Conservation (phyloP, 2,329 filamentous ascomycete species). For the Delphinella strobiligena region DNA sequence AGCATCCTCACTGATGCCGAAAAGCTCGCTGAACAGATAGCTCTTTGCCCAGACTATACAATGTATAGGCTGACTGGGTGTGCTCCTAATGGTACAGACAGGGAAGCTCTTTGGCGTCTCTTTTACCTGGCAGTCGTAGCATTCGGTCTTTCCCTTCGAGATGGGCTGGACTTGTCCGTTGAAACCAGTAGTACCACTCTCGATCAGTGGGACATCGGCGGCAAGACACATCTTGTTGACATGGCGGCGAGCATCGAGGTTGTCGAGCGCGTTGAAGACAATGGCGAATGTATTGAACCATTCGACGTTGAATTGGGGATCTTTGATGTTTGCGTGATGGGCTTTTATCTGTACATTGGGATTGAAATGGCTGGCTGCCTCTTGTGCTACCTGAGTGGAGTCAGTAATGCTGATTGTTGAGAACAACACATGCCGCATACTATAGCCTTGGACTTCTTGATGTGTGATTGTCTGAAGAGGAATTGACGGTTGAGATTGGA, state of each 20-base stretch:
- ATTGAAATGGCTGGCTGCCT: slow-evolving; percentile 83
- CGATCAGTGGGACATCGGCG: slow-evolving; percentile 78
- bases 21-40: slow-evolving; percentile 89
- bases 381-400: slow-evolving; percentile 63
- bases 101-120: slow-evolving; percentile 86
- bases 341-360: slow-evolving; percentile 76
- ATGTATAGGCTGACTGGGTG: slow-evolving; percentile 90
- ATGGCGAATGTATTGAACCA: slow-evolving; percentile 79
- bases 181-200: slow-evolving; percentile 95
- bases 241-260: slow-evolving; percentile 83
- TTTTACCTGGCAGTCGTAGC: slow-evolving; percentile 90
- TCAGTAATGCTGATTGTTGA: no score
- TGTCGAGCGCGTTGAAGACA: slow-evolving; percentile 95
- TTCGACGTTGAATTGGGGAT: slow-evolving; percentile 67
- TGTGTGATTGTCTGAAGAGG: slow-evolving; percentile 90
- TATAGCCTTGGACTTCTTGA: slow-evolving; percentile 91
- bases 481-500: slow-evolving; percentile 98
- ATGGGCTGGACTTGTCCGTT: slow-evolving; percentile 97
- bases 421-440: no score
- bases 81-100: slow-evolving; percentile 94
- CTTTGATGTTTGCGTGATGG: slow-evolving; percentile 92
- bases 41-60: slow-evolving; percentile 99
- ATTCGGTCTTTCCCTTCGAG: slow-evolving; percentile 73
- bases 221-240: slow-evolving; percentile 97
- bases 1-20: slow-evolving; percentile 82